phyloP scores from a whole-genome alignment of 2,329 filamentous ascomycete genomes.

The Colletotrichum liriopes region DNA sequence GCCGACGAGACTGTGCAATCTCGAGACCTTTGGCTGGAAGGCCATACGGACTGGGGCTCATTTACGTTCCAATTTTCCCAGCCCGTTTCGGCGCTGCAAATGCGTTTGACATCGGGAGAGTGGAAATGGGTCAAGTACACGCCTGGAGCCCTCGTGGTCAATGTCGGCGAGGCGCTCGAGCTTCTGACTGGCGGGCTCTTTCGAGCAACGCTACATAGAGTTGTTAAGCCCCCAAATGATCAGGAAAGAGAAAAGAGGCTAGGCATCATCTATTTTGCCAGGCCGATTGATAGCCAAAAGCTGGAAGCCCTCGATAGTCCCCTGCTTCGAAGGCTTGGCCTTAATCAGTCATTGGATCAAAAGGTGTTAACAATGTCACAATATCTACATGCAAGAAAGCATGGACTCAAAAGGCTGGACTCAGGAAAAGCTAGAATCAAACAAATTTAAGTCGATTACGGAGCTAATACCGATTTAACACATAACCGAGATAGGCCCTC shows the following conservation, averaged over 20 bases:
- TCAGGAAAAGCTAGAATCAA: background rate
- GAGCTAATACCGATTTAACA: too few relatives aligned
- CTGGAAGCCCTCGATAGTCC: constrained; percentile 4
- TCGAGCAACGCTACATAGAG: constrained; percentile 52
- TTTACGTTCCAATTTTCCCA: constrained; percentile 70
- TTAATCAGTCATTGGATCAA: background rate
- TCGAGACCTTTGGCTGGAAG: constrained; percentile 43
- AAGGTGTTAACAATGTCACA: background rate
- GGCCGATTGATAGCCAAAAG: constrained; percentile 47
- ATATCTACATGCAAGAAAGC: constrained; percentile 1
- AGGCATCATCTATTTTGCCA: constrained; percentile 54
- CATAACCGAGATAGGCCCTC: background rate
- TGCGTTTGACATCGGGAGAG: constrained; percentile 54
- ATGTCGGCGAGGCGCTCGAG: constrained; percentile 53
- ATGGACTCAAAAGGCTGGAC: constrained; percentile 11
- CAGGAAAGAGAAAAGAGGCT: constrained; percentile 50
- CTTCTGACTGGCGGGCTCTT: constrained; percentile 49
- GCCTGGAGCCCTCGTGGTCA: constrained; percentile 61
- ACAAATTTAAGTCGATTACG: too few relatives aligned
- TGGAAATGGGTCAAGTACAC: constrained; percentile 63
- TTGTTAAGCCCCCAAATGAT: constrained; percentile 52
- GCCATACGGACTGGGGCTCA: constrained; percentile 67
- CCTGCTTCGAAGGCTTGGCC: background rate
- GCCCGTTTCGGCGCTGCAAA: constrained; percentile 66
- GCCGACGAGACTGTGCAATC: background rate